Percentiles rank a stretch among this genome's conserved stretches.
Evolutionary conservation across 2,329 filamentous ascomycete species (phyloP).

Genomic region (Fusarium pseudocircinatum): DNA sequence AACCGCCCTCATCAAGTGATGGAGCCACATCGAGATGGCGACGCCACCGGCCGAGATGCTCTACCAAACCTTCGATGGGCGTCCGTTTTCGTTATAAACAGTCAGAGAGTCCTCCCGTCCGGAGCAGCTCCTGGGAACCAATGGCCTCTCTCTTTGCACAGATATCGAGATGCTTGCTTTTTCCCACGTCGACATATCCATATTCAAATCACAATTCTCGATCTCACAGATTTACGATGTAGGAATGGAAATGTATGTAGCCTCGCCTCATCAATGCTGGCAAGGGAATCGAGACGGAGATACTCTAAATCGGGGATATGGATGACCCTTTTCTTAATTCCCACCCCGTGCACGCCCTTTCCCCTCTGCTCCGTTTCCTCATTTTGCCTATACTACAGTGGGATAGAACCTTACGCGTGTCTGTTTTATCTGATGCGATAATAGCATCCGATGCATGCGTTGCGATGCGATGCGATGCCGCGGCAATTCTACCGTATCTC

Average conservation of each 20-base stretch:
- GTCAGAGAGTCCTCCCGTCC: not conserved
- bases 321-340: not conserved
- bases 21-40: conserved; percentile 36
- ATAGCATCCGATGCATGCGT: not conserved
- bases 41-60: conserved; percentile 38
- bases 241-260: not conserved
- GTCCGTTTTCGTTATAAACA: conserved; percentile 5
- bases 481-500: conserved; percentile 15
- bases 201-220: not conserved
- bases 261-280: conserved; percentile 13
- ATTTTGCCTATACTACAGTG: not conserved
- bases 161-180: conserved; percentile 14
- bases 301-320: not conserved
- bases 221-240: not conserved
- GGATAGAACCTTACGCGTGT: not conserved
- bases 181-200: not conserved
- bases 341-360: not conserved
- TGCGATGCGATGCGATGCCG: conserved; percentile 1
- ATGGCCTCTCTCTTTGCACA: not conserved
- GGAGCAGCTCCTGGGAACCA: not conserved
- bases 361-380: not conserved
- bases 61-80: conserved; percentile 34
- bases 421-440: conserved; percentile 3
- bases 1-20: conserved; percentile 22
- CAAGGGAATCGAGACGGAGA: conserved; percentile 14